Conservation (phyloP, 208 protist species). For the Trypanosoma theileri region DNA sequence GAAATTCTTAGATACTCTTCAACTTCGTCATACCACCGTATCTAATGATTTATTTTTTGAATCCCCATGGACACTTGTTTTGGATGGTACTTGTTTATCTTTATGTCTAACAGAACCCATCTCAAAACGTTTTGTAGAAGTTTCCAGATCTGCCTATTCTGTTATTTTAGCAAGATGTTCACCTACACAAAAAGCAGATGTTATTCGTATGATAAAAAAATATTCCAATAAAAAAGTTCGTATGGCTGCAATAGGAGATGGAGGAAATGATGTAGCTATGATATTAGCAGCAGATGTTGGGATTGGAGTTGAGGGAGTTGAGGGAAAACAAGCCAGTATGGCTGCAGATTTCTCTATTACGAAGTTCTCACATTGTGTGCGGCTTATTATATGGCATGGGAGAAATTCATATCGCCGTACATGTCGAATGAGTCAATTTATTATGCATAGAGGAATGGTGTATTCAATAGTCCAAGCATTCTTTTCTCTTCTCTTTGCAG, state of each 20-base stretch:
- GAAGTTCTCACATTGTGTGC: constrained; percentile 92
- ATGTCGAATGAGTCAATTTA: constrained; percentile 94
- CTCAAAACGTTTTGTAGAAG: constrained; percentile 45
- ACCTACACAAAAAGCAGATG: constrained; percentile 98
- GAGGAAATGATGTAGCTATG: constrained; percentile 99
- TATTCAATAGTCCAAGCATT: constrained; percentile 98
- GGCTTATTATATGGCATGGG: constrained; percentile 90
- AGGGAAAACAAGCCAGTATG: constrained; percentile 98
- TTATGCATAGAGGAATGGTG: constrained; percentile 98
- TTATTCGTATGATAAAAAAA: constrained; percentile 88
- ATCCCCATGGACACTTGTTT: constrained; percentile 66
- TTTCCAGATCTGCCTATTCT: constrained; percentile 68
- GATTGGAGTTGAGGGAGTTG: constrained; percentile 97
- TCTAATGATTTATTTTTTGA: constrained; percentile 7
- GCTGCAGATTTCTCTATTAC: constrained; percentile 98
- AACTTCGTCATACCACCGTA: constrained; percentile 26
- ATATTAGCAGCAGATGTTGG: constrained; percentile 94
- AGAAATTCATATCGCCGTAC: constrained; percentile 92
- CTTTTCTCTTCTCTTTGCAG: constrained; percentile 97
- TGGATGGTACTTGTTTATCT: constrained; percentile 75
- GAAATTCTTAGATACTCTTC: constrained; percentile 41
- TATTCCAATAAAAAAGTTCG: constrained; percentile 47
- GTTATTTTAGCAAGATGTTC: constrained; percentile 96
- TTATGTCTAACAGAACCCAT: constrained; percentile 52
- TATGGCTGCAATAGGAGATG: constrained; percentile 97